Evolutionary conservation across 495 filamentous ascomycete species (phyloP).

Genomic region (Penicillium longicatenatum): DNA sequence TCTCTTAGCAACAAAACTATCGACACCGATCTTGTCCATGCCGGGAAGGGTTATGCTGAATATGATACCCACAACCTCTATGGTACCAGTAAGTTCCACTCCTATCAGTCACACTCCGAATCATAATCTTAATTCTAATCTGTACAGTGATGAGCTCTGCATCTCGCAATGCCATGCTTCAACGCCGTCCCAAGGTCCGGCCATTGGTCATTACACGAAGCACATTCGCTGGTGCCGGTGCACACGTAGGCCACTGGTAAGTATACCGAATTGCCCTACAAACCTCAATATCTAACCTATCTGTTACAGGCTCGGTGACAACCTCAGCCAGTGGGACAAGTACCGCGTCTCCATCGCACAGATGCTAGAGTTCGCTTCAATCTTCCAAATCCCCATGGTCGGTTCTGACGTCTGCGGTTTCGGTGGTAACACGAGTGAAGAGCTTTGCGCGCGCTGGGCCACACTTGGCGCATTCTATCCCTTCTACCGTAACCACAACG

Average conservation of each 20-base stretch:
- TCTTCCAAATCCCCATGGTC: constrained; percentile 87
- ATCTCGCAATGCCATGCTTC: constrained; percentile 67
- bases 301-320: constrained; percentile 67
- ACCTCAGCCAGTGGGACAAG: constrained; percentile 69
- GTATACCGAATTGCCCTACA: neutral
- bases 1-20: constrained; percentile 73
- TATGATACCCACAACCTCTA: constrained; percentile 89
- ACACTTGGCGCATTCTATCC: constrained; percentile 78
- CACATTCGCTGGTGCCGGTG: constrained; percentile 80
- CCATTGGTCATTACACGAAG: constrained; percentile 82
- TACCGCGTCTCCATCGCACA: constrained; percentile 70
- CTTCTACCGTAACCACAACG: constrained; percentile 84
- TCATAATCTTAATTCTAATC: neutral
- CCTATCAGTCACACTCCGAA: no score
- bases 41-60: constrained; percentile 64
- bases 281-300: neutral
- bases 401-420: constrained; percentile 85
- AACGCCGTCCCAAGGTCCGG: constrained; percentile 64
- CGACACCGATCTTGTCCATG: constrained; percentile 72
- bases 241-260: constrained; percentile 78
- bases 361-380: constrained; percentile 71
- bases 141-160: constrained; percentile 70
- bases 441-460: constrained; percentile 83
- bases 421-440: constrained; percentile 68
- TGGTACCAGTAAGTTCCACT: constrained; percentile 59